Percentiles rank a stretch among this genome's conserved stretches.
Conservation (phyloP, 768 basidiomycete species). For the Boletus pseudopeckii region DNA sequence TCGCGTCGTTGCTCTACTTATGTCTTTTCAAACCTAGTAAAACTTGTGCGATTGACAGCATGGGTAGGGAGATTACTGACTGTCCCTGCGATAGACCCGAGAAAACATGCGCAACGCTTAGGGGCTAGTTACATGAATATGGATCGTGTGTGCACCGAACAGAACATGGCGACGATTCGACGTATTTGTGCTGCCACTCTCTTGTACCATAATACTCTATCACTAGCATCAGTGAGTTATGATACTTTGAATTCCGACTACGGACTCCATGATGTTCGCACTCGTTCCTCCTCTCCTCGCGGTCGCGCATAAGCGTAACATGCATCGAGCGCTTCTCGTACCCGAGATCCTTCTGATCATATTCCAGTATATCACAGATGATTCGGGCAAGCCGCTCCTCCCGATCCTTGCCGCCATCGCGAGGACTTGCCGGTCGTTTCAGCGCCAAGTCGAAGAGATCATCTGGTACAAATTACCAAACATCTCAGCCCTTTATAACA, state of each 20-base stretch:
- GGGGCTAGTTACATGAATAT: background rate
- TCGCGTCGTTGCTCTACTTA: no score
- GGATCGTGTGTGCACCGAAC: no score
- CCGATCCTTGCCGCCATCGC: slow-evolving; percentile 25
- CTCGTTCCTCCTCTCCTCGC: slow-evolving; percentile 1
- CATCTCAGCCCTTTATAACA: slow-evolving; percentile 12
- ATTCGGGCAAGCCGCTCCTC: slow-evolving; percentile 11
- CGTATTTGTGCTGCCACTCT: background rate
- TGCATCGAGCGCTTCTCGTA: slow-evolving; percentile 15
- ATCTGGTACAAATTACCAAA: slow-evolving; percentile 19
- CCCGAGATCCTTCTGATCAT: slow-evolving; percentile 25
- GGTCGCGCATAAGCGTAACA: background rate
- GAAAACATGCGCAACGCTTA: background rate
- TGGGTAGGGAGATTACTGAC: no score
- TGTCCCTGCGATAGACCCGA: background rate
- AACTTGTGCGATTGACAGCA: background rate
- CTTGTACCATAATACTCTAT: background rate
- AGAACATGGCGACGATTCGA: background rate
- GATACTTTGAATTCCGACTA: background rate
- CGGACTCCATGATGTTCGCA: background rate
- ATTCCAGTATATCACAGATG: slow-evolving; percentile 18
- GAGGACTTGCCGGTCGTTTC: slow-evolving; percentile 26
- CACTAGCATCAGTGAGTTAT: background rate
- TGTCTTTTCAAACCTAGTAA: no score
- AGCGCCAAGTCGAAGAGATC: slow-evolving; percentile 16